Percentiles rank a stretch among this genome's conserved stretches.
phyloP scores from a whole-genome alignment of 306 rosid genomes.

The Dryas octopetala region DNA sequence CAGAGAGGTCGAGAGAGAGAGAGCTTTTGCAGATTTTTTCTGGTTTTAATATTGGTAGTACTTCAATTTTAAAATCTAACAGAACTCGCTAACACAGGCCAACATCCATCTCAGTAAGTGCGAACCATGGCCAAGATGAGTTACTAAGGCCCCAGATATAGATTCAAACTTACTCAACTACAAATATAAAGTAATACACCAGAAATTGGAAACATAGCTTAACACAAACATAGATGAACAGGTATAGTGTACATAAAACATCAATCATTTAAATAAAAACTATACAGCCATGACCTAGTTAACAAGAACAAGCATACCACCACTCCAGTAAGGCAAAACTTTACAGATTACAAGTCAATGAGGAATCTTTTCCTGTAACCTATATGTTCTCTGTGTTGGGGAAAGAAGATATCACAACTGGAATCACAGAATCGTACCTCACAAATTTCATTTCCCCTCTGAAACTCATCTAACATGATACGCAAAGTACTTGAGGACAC shows the following conservation, averaged over 20 bases:
- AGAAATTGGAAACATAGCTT: neutral
- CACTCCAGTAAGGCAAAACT: neutral
- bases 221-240: neutral
- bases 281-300: neutral
- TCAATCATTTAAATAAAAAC: neutral
- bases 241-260: neutral
- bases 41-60: neutral
- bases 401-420: conserved; percentile 8
- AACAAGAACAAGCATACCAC: neutral
- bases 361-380: neutral
- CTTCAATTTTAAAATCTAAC: neutral
- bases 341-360: neutral
- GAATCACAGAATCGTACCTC: conserved; percentile 56
- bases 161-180: neutral
- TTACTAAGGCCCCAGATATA: neutral
- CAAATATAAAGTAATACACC: too few species aligned
- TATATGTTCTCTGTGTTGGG: conserved; percentile 6
- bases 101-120: neutral
- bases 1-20: neutral
- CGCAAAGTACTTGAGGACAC: conserved; percentile 88
- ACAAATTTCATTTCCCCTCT: conserved; percentile 86
- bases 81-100: neutral
- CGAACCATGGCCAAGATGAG: neutral
- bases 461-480: conserved; percentile 86
- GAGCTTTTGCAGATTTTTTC: neutral